Evolutionary conservation across 129 eudicot genomes (phyloP).

Genomic region (Tanacetum coccineum): DNA sequence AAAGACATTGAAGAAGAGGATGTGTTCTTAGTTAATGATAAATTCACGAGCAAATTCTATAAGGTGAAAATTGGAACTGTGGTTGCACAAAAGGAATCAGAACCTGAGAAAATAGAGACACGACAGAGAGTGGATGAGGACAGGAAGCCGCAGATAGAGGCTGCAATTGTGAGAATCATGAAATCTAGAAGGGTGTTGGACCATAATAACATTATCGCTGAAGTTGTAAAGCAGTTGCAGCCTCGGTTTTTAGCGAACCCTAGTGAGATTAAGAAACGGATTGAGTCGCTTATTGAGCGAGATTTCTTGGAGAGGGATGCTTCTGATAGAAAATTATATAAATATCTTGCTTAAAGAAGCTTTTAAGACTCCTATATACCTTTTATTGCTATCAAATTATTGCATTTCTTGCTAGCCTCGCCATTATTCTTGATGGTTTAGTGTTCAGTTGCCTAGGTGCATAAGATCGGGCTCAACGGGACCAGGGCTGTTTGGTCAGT

Average conservation of each 20-base stretch:
- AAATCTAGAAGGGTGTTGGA: conserved; percentile 67
- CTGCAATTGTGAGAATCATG: conserved; percentile 71
- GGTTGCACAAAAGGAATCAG: conserved; percentile 60
- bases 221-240: conserved; percentile 80
- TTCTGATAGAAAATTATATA: too few species aligned
- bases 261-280: conserved; percentile 67
- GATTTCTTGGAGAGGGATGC: too few species aligned
- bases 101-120: too few species aligned
- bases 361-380: too few species aligned
- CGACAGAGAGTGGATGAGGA: too few species aligned
- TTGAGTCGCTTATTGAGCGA: conserved; percentile 23
- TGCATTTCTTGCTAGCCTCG: too few species aligned
- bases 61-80: conserved; percentile 26
- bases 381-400: too few species aligned
- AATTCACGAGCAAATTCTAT: conserved; percentile 56
- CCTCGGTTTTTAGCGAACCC: conserved; percentile 72
- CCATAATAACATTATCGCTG: conserved; percentile 51
- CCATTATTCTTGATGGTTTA: too few species aligned
- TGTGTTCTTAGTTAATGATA: conserved; percentile 61
- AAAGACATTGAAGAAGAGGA: conserved; percentile 66
- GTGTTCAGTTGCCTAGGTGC: too few species aligned
- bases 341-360: too few species aligned
- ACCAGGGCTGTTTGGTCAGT: too few species aligned
- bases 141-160: conserved; percentile 55
- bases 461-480: too few species aligned